These are phyloP conservation scores for Brassica hybrid DNA, from an alignment of 441 rosid genomes.

Conservation along the genomic window DNA sequence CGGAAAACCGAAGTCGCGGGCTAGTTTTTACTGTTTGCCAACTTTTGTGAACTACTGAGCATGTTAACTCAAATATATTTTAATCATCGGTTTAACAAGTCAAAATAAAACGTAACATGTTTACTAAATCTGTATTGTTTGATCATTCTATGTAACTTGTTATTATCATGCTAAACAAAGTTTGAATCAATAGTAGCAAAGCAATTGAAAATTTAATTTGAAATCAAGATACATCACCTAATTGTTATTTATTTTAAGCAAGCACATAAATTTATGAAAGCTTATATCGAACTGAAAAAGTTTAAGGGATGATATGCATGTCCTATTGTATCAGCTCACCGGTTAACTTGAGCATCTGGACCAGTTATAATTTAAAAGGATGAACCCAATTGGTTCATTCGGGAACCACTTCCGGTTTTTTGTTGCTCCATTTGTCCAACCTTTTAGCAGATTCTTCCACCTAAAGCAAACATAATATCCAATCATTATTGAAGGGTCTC, in stretches of 20 bases:
- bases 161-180: neutral
- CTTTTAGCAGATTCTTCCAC: conserved; percentile 57
- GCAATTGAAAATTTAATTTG: neutral
- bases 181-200: neutral
- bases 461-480: conserved; percentile 34
- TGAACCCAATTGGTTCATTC: neutral
- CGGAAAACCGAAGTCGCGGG: too few species aligned
- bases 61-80: too few species aligned
- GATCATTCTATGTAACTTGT: too few species aligned
- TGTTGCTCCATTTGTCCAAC: conserved; percentile 46
- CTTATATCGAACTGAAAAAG: neutral
- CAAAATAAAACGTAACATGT: too few species aligned
- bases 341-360: neutral
- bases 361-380: neutral
- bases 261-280: conserved; percentile 6
- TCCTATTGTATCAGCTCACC: neutral
- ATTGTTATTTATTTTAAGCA: neutral
- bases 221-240: neutral
- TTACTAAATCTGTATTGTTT: too few species aligned
- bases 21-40: too few species aligned
- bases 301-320: neutral
- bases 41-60: too few species aligned
- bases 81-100: too few species aligned
- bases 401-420: conserved; percentile 27
- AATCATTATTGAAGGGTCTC: neutral